Evolutionary conservation across 1,139 yeast species (phyloP).

Genomic region (Taphrina flavorubra): DNA sequence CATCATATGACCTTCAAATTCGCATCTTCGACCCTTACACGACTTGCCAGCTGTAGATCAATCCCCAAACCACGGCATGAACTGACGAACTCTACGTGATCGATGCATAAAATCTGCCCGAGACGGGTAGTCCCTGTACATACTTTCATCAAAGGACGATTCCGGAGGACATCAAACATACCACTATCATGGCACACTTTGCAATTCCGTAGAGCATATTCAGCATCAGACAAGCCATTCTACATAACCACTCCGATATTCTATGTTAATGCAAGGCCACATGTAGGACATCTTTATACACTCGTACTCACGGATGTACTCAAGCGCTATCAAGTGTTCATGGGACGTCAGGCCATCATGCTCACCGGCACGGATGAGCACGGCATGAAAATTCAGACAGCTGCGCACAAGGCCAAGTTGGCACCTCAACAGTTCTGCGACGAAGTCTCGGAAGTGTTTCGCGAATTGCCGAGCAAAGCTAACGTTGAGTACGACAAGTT

Average conservation of each 20-base stretch:
- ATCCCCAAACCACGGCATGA: background rate
- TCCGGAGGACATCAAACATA: too few species aligned
- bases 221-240: conserved; percentile 48
- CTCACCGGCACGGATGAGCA: conserved; percentile 98
- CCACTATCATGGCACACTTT: too few species aligned
- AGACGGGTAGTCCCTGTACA: background rate
- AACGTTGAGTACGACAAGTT: conserved; percentile 73
- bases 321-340: conserved; percentile 69
- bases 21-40: too few species aligned
- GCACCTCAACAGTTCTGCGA: conserved; percentile 77
- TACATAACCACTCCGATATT: conserved; percentile 92
- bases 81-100: background rate
- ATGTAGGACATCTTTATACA: conserved; percentile 89
- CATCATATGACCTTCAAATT: too few species aligned
- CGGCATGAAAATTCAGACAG: conserved; percentile 77
- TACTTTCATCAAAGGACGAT: too few species aligned
- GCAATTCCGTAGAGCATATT: background rate
- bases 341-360: conserved; percentile 58
- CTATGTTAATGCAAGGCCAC: conserved; percentile 95
- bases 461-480: conserved; percentile 62
- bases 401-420: conserved; percentile 64
- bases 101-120: background rate
- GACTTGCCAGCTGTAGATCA: background rate
- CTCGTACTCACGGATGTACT: conserved; percentile 82
- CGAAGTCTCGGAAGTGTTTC: conserved; percentile 67